Evolutionary conservation across 345 rosid species (phyloP), one percentile per base, ranked within the genome.

Genomic region (Physaria fendleri): DNA sequence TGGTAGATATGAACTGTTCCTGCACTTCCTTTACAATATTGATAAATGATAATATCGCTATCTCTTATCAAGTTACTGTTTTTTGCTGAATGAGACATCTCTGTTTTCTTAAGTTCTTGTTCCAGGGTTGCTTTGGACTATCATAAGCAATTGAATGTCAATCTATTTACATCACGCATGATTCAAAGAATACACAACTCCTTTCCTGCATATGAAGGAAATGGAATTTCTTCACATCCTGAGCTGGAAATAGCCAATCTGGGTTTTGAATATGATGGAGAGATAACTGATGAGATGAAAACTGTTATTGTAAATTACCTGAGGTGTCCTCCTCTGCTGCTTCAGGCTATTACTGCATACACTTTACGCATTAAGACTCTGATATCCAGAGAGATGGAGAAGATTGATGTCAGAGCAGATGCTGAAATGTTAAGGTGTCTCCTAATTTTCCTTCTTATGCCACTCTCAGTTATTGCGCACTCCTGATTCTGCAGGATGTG

Each of bases 121-220:
- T 5, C 29, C 40, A 42, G 10, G 41, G 32, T 27, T 50, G 38
- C 27, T 52, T 41, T 34, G 28, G 44, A 27, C 37, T 64, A 52
- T 53, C 40, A 5, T 42, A 41, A 32, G 22, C 16, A 24, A 8
- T 49, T 49, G 11, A 5, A 40, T 55, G 27, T 53, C 44, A 47
- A 59, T 54, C 33, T 71, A 14, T 56, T 68, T 50, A 64, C 71
- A 87, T n/a, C 72, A 11, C 64, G 76, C 69, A 79, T 86, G 82
- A 64, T 83, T 17, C 89, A 89, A 52, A 86, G 71, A 60, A 79
- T 92, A 58, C 79, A 79, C 43, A 61, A 42, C 65, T 79, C 89
- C 20, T 92, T 92, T 66, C 98, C 97, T 52, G 95, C 97, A 37
- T 88, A 83, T 40, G 99, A 92, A 78, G 99, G 99, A 66, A 68